phyloP scores from a whole-genome alignment of 139 green algal species.

The Coelastrella sp. region DNA sequence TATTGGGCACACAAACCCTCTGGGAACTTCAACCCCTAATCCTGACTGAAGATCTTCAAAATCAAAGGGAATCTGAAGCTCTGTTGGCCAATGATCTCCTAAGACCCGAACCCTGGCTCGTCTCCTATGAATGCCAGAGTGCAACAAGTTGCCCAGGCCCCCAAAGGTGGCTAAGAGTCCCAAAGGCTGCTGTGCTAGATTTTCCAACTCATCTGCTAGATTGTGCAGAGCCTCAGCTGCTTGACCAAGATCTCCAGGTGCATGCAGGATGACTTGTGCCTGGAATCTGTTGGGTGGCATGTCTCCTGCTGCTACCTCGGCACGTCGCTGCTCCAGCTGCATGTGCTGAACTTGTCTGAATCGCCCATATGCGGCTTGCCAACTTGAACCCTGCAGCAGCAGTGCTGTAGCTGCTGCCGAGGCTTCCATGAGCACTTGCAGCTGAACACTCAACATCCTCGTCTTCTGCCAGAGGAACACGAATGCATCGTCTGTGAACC shows the following conservation, averaged over 20 bases:
- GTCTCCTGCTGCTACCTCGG: not conserved
- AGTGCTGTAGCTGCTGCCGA: not conserved
- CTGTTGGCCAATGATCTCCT: conserved; percentile 23
- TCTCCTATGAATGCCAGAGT: not conserved
- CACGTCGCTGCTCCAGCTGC: conserved; percentile 4
- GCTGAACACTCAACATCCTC: not conserved
- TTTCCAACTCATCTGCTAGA: conserved; percentile 34
- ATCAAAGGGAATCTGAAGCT: conserved; percentile 23
- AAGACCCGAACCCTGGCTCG: not conserved
- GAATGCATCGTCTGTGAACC: not conserved
- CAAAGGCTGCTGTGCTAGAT: not conserved
- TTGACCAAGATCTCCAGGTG: not conserved
- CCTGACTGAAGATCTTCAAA: not conserved
- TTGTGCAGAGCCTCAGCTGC: conserved; percentile 22
- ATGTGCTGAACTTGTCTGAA: conserved; percentile 2
- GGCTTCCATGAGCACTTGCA: not conserved
- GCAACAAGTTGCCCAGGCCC: not conserved
- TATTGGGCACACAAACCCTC: conserved; percentile 41
- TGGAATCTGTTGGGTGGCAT: not conserved
- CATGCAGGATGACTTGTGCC: conserved; percentile 24
- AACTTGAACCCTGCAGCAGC: not conserved
- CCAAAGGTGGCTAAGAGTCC: not conserved
- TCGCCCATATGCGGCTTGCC: not conserved
- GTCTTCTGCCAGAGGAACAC: not conserved
- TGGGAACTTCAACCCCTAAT: conserved; percentile 3